phyloP scores from a whole-genome alignment of 2,329 filamentous ascomycete species.

The Ramichloridium luteum region DNA sequence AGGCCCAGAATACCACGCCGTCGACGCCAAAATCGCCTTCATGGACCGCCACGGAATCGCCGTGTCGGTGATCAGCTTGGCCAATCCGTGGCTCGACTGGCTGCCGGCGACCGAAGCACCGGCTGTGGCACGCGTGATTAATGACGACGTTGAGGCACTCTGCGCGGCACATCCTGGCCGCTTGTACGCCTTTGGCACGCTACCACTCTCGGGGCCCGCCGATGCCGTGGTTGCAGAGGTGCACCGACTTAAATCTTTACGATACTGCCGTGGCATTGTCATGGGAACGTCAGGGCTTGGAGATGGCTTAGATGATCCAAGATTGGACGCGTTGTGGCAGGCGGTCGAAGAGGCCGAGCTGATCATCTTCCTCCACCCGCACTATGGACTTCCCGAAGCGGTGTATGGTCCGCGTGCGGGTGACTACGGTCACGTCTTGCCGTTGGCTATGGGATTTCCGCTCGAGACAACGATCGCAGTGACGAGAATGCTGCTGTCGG shows the following conservation, averaged over 20 bases:
- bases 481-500: conserved; percentile 72
- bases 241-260: conserved; percentile 46
- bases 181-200: conserved; percentile 70
- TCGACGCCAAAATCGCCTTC: conserved; percentile 68
- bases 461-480: conserved; percentile 89
- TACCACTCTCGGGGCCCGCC: conserved; percentile 59
- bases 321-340: conserved; percentile 58
- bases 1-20: conserved; percentile 70
- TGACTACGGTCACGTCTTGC: conserved; percentile 75
- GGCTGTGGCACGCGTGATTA: conserved; percentile 54
- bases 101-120: conserved; percentile 50
- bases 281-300: conserved; percentile 76
- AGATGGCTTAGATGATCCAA: conserved; percentile 64
- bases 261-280: conserved; percentile 71
- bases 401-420: conserved; percentile 67
- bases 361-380: conserved; percentile 75
- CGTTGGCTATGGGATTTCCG: conserved; percentile 75
- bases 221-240: conserved; percentile 55
- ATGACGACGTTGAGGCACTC: conserved; percentile 62
- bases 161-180: conserved; percentile 55
- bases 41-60: conserved; percentile 77
- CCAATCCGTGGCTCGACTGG: conserved; percentile 92
- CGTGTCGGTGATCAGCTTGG: conserved; percentile 74
- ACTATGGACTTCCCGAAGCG: conserved; percentile 72
- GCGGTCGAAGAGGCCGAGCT: conserved; percentile 53